These are phyloP conservation scores for Gracilaria domingensis DNA, from an alignment of 23 red algal genomes.

Conservation along the genomic window DNA sequence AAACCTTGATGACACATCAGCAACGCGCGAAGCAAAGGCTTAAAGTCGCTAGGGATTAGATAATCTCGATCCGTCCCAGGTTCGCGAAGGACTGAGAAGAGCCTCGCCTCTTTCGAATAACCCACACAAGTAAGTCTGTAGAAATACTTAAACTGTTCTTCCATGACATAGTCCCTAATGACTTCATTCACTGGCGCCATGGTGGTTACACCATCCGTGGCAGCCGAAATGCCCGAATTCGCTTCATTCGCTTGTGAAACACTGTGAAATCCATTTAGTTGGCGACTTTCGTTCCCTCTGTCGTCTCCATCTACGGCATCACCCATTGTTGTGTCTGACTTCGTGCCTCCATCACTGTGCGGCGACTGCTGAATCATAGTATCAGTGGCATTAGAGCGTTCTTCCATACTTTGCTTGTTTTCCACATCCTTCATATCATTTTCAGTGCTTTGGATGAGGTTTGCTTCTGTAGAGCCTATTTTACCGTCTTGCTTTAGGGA, in stretches of 20 bases:
- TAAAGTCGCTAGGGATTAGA: constrained; percentile 82
- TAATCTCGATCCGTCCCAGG: constrained; percentile 63
- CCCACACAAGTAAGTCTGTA: constrained; percentile 53
- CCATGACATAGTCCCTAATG: constrained; percentile 29
- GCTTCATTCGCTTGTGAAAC: neutral
- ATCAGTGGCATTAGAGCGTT: neutral
- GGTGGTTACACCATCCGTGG: neutral
- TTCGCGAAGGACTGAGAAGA: constrained; percentile 71
- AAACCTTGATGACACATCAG: constrained; percentile 90
- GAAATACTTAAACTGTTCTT: constrained; percentile 60
- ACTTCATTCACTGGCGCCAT: neutral
- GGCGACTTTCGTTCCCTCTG: constrained; percentile 19
- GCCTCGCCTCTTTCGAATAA: constrained; percentile 53
- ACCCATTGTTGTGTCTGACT: constrained; percentile 62
- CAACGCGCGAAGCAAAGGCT: constrained; percentile 78
- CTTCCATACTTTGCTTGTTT: neutral
- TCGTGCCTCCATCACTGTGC: constrained; percentile 29
- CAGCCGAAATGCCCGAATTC: neutral
- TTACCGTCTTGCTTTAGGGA: neutral
- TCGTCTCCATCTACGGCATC: constrained; percentile 15
- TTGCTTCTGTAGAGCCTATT: neutral
- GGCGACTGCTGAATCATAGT: constrained; percentile 12
- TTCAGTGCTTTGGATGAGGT: neutral
- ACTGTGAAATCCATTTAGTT: constrained; percentile 31
- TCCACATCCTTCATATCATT: constrained; percentile 13